Evolutionary conservation across 768 basidiomycete genomes (phyloP), one percentile per base, ranked within the genome.

Genomic region (Leccinum pellstonianum): DNA sequence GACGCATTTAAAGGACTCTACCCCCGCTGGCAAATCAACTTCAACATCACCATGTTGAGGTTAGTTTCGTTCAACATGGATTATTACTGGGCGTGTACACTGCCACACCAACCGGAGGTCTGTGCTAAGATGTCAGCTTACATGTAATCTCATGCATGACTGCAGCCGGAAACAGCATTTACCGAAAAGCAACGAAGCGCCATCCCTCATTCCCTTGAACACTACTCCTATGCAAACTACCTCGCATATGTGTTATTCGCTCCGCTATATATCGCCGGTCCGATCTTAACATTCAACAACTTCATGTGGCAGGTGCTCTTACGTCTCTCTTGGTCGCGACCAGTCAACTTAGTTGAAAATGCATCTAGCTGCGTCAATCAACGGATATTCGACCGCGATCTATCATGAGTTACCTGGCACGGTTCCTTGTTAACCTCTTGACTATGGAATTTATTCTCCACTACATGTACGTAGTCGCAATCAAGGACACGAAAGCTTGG

Each of bases 21-120:
- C 61, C 91, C 95, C 11, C 82, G 94, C 19, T 99, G 97, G 97
- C 85, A 98, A 64, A 80, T 98, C 66, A 84, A 79, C 65, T 98
- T 96, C 80, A 98, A 98, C 72, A 94, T 98, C 65, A 94, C 95
- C 3, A 95, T 95, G 90, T 80, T 98, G 46, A 85, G 96, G 33
- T 80, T 98, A 14, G 81, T 99, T 6, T 95, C 95, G 0, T 99
- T 94, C 77, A 90, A 86, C 62, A 86, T 96, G 85, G 97, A 99
- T 70, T 88, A 89, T 68, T 85, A 92, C 66, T 98, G 95, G 95
- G 84, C 91, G 5, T 84, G 78, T 64, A 77, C 72, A 12, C 64
- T 71, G 4, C 66, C 67, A 23, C 74, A 70, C n/a, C 65, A 74
- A 15, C 52, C 68, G 38, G 79, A 86, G 68, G 86, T 84, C 60